Evolutionary conservation across 805 yeast species (phyloP), one percentile per base, ranked within the genome.

Genomic region (Millerozyma miso): DNA sequence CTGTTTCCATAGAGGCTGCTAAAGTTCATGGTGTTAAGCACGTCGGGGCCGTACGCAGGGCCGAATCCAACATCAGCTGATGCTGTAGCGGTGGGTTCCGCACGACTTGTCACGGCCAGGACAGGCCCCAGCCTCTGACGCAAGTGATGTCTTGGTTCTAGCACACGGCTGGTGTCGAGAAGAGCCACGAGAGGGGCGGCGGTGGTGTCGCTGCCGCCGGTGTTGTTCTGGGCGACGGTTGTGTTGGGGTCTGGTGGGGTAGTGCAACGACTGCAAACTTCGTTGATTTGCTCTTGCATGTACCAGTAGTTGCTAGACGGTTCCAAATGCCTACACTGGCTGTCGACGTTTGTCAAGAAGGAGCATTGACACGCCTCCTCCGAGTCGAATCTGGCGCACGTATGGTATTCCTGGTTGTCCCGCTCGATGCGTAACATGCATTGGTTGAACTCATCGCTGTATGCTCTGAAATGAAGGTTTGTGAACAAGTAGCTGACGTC

Each of bases 341-440:
- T 10, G 33, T 35, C 16, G 10, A 40, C 35, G 13, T 23, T 35
- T 23, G 29, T 34, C n/a, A 40, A 35, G 29, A 40, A 31, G 4
- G 15, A 10, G 14, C 43, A 40, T 8, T 35, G 38, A 13, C 33
- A 29, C 14, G 14, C 20, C 7, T 19, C 20, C 8, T 19, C 32
- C 17, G 26, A 8, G 19, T 23, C n/a, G 29, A 35, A 35, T 5
- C 32, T 19, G 13, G 16, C 15, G 31, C 29, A 35, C 4, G 26
- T 5, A 13, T 40, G 35, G 34, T 17, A 40, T 20, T 16, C 19
- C 14, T n/a, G 13, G 19, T 34, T 26, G 3, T 34, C 15, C 3
- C 14, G 14, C 14, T 37, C 45, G 14, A 40, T 17, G 12, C 33
- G n/a, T 23, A 4, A 10, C 40, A 45, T 42, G 35, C 48, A 45